These are phyloP conservation scores for Wickerhamomyces bisporus DNA, from an alignment of 805 yeast genomes.

Conservation along the genomic window DNA sequence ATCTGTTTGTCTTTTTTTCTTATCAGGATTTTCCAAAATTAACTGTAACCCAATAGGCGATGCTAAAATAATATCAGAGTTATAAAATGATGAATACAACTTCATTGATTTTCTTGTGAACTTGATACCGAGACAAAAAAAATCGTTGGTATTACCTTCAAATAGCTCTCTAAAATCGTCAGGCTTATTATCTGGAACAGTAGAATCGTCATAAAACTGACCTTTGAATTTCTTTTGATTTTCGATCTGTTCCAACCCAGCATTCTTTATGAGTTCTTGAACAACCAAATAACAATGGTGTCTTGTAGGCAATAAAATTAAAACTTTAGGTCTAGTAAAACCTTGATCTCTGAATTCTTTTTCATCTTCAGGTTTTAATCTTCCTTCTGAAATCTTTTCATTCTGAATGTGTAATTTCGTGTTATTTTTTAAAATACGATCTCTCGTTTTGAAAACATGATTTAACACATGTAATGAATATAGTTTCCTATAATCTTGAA, in stretches of 20 bases:
- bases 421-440: conserved; percentile 74
- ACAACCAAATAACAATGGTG: conserved; percentile 69
- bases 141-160: conserved; percentile 87
- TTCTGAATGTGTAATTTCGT: conserved; percentile 43
- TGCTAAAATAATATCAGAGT: conserved; percentile 81
- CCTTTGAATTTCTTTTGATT: conserved; percentile 68
- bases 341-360: conserved; percentile 88
- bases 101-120: conserved; percentile 84
- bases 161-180: conserved; percentile 76
- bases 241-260: conserved; percentile 73
- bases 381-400: conserved; percentile 31
- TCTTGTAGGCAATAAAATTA: conserved; percentile 81
- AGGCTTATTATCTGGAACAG: conserved; percentile 54
- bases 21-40: conserved; percentile 62
- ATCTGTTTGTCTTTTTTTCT: conserved; percentile 62
- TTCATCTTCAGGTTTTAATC: conserved; percentile 36
- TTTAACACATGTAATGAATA: conserved; percentile 72
- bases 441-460: conserved; percentile 84
- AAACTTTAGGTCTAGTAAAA: conserved; percentile 85
- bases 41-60: conserved; percentile 87
- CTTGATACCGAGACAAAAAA: conserved; percentile 86
- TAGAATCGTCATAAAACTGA: conserved; percentile 57
- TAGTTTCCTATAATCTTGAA: conserved; percentile 49
- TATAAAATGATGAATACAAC: conserved; percentile 76
- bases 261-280: conserved; percentile 50